A percentile compares a stretch with the other conserved stretches of the same genome.
These are phyloP conservation scores for Suhomyces choctaworum DNA, from an alignment of 1,139 yeast species.

Conservation along the genomic window DNA sequence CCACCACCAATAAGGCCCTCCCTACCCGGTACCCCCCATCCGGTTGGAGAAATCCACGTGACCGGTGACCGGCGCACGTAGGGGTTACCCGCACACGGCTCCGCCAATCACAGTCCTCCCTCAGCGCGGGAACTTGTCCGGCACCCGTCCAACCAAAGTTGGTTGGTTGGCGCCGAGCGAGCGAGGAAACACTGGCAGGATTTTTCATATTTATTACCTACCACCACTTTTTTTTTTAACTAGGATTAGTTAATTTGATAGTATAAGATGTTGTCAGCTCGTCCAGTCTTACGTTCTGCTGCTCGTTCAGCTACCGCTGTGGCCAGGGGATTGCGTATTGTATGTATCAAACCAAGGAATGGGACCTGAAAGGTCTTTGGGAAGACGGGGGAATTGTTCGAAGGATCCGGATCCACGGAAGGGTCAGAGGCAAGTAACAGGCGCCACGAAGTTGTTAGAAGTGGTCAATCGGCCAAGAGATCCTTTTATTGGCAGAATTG, in stretches of 20 bases:
- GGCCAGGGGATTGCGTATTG: constrained; percentile 63
- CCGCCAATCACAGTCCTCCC: constrained; percentile 14
- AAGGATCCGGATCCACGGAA: too few relatives aligned
- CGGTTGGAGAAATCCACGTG: constrained; percentile 13
- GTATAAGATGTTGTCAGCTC: constrained; percentile 67
- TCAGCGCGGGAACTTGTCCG: constrained; percentile 12
- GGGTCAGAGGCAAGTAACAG: too few relatives aligned
- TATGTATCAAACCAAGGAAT: constrained; percentile 49
- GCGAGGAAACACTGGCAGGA: constrained; percentile 14
- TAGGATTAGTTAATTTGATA: constrained; percentile 13
- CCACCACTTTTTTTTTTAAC: constrained; percentile 15
- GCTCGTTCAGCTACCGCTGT: constrained; percentile 74
- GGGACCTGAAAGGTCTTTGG: background rate
- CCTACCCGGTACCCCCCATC: background rate
- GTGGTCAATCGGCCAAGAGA: constrained; percentile 1
- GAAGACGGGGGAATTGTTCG: background rate
- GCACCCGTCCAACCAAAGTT: constrained; percentile 12
- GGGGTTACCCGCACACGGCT: constrained; percentile 9
- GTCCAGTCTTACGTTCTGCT: constrained; percentile 81
- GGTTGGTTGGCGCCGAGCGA: constrained; percentile 14
- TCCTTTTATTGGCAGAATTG: background rate
- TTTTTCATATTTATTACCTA: constrained; percentile 15
- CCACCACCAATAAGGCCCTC: too few relatives aligned
- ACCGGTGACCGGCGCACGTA: constrained; percentile 2
- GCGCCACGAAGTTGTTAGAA: too few relatives aligned